Evolutionary conservation across 1,284 basidiomycete genomes (phyloP), one percentile per base, ranked within the genome.

Genomic region (Gomphus sp.): DNA sequence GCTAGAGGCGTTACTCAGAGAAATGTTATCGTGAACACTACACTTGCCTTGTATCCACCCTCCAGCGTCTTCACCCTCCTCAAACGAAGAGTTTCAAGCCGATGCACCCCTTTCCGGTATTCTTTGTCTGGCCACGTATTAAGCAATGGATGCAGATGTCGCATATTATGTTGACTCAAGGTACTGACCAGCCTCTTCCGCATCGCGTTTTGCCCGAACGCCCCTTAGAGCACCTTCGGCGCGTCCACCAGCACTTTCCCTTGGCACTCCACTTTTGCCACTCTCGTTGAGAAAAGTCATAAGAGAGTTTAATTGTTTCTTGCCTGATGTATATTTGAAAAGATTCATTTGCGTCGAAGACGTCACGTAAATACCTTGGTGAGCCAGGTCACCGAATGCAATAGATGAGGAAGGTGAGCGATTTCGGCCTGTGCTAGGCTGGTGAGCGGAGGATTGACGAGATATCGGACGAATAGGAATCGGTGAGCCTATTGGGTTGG

Each of bases 21-120:
- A 10, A 22, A 37, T 11, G 7, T 10, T 34, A 48, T 4, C 33
- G 11, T 10, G 12, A 6, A 22, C 52, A 31, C n/a, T 10, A 10
- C 11, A 67, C 73, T 61, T 52, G 82, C 89, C 64, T 83, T 88
- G 64, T 89, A 89, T 4, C 90, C 93, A 41, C 87, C 85, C 65
- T 89, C 85, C 45, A 96, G 74, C 43, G 88, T 90, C 73, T 93
- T 94, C 18, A 85, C 84, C 61, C 90, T 78, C 45, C 89, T 80
- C 36, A 97, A 74, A 31, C 94, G 77, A 25, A 98, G 78, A 0
- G 96, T 98, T 74, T 99, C 96, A 28, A 96, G 75, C 82, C 93
- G 93, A 71, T 98, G 91, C 34, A 99, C 85, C 39, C 84, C 93
- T 64, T 88, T 88, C 36, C 96, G 81, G 66, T 98, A 99, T 62